Evolutionary conservation across 345 rosid species (phyloP), one percentile per base, ranked within the genome.

Genomic region (Raphanus sativus): DNA sequence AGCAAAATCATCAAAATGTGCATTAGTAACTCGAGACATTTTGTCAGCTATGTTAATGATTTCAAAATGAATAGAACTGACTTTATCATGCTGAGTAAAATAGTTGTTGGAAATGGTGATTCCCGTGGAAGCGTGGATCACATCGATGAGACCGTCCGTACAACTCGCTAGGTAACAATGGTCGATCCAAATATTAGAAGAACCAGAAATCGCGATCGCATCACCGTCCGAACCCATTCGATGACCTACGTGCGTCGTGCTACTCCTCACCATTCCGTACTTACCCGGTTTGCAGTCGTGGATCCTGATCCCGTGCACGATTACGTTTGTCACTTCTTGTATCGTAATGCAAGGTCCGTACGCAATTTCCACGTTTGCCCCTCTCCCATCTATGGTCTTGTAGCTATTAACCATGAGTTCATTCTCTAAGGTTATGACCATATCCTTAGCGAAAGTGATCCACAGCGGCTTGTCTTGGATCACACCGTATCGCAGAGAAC

Each of bases 321-420:
- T 94, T 59, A 94, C 87, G 67, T 91, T 87, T 38, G 86, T 86
- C 68, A 94, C 86, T 24, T 75, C 80, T 80, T 94, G 97, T 75
- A 94, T 77, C 0, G 96, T 94, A 25, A 94, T 81, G 82, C 96
- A 91, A 0, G 89, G 94, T 12, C 98, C 97, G 24, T 87, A 80
- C 0, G 96, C 90, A 48, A 91, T 94, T 75, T 90, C 93, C 60
- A 94, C 96, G 12, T 85, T 88, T 16, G 68, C 84, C 9, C 97
- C 98, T 82, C 98, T 84, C 4, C 95, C 98, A 73, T 94, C 97
- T 5, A 92, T 92, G 4, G 98, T 92, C 84, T 94, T 94, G 60
- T 75, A 86, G 79, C 95, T 94, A 80, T 86, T 90, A 83, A 94
- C 60, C 25, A 94, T 86, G 7, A 94, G 97, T 85, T 94, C 98